These are phyloP conservation scores for Proliferodiscus dingleyae DNA, from an alignment of 2,329 filamentous ascomycete species.

Conservation along the genomic window DNA sequence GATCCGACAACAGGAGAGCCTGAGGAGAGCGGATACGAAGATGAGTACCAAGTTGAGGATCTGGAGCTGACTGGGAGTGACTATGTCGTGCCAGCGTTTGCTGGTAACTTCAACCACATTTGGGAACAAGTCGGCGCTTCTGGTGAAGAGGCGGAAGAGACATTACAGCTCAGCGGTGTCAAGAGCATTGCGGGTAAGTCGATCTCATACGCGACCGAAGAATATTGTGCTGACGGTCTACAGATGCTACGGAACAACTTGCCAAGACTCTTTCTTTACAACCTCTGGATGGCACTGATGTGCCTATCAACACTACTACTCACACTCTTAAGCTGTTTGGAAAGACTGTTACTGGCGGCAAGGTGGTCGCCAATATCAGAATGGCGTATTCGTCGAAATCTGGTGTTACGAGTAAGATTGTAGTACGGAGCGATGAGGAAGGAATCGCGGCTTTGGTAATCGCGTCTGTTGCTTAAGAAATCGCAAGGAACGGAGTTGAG, in stretches of 20 bases:
- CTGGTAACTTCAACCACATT: conserved; percentile 89
- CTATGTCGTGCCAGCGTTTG: conserved; percentile 90
- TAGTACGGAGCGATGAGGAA: conserved; percentile 86
- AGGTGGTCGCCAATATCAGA: conserved; percentile 78
- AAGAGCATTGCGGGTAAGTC: conserved; percentile 82
- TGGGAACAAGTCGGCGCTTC: conserved; percentile 92
- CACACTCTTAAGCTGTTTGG: conserved; percentile 95
- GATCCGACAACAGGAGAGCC: conserved; percentile 91
- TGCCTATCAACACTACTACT: conserved; percentile 80
- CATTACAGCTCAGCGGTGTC: conserved; percentile 77
- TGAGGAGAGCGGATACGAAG: conserved; percentile 88
- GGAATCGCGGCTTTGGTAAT: conserved; percentile 81
- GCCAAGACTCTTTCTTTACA: conserved; percentile 83
- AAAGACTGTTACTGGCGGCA: conserved; percentile 87
- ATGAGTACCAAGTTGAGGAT: conserved; percentile 95
- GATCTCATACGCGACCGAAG: background rate
- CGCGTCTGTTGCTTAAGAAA: conserved; percentile 62
- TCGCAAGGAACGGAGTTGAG: conserved; percentile 26
- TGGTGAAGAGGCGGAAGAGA: conserved; percentile 87
- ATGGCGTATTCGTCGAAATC: conserved; percentile 94
- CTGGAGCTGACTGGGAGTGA: conserved; percentile 87
- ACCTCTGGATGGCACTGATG: conserved; percentile 88
- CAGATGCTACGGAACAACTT: conserved; percentile 89
- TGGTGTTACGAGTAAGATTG: conserved; percentile 94
- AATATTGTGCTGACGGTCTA: conserved; percentile 25